Conservation (phyloP, 352 stramenopile species). For the Pilasporangium apinafurcum region DNA sequence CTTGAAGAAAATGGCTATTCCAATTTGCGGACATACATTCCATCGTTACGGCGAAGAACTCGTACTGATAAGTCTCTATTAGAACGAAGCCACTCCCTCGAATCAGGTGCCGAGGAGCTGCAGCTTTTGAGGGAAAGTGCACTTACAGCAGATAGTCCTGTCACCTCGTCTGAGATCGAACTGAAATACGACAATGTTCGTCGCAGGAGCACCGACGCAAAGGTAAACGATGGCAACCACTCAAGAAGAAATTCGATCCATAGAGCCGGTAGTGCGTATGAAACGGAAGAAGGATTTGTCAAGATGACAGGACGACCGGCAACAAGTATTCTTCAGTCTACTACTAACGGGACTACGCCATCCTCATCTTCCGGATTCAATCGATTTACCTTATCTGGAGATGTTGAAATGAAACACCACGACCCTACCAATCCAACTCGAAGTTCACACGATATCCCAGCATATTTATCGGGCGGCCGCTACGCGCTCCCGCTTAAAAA, state of each 20-base stretch:
- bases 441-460: constrained; percentile 10
- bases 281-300: constrained; percentile 56
- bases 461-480: constrained; percentile 64
- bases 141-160: neutral
- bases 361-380: no score
- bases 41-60: no score
- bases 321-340: no score
- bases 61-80: no score
- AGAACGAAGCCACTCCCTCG: no score
- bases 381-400: no score
- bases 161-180: constrained; percentile 5
- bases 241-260: constrained; percentile 9
- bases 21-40: neutral
- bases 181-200: constrained; percentile 4
- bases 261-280: constrained; percentile 34
- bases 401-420: constrained; percentile 7
- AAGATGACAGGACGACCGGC: neutral
- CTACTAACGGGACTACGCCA: no score
- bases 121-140: neutral
- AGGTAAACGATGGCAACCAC: neutral
- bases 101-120: neutral
- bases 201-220: neutral
- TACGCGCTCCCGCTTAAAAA: constrained; percentile 45
- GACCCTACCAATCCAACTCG: constrained; percentile 13
- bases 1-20: constrained; percentile 30